Evolutionary conservation across 2,329 filamentous ascomycete genomes (phyloP), one percentile per base, ranked within the genome.

Genomic region (Xylariaceae sp.): DNA sequence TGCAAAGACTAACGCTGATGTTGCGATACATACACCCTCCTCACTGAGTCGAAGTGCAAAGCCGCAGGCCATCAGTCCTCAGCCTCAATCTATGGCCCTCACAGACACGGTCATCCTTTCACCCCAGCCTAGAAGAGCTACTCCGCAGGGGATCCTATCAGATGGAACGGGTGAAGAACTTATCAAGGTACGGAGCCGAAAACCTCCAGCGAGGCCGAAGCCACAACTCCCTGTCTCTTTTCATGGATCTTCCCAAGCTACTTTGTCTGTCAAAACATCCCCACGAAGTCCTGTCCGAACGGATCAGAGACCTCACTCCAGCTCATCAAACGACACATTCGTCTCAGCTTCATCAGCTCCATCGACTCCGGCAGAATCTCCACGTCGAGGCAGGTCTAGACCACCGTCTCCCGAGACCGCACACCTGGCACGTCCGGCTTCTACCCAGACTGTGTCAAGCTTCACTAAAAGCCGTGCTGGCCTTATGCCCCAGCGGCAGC

Each of bases 321-420:
- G 50, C 4, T 70, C 67, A 4, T 73, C 71, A 3, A 55, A 71
- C 46, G 71, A 74, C 40, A 72, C 66, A 1, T 74, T 75, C 48
- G 69, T 53, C 16, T 63, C 59, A 2, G 66, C 64, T 22, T 68
- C 65, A 2, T 69, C 65, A 16, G 55, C 52, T 8, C 62, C 60
- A 38, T 61, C 65, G 16, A 55, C 59, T 12, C 45, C 52, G 34
- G 51, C 54, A 9, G 42, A 50, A 11, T 62, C 63, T 4, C 58
- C 58, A 24, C 54, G 45, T 7, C 38, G 50, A 18, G 49, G 47
- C 22, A 42, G 51, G 41, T 47, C 49, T 19, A 51, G 44, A 26
- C 47, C 48, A 29, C 43, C 36, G 37, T 49, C 38, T n/a, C 49
- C 44, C 9, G 49, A 44, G 41, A 44, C 18, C 42, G 42, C 38